Base-by-base conservation (phyloP, 1,284 basidiomycete species). In the Pisolithus thermaeus region DNA sequence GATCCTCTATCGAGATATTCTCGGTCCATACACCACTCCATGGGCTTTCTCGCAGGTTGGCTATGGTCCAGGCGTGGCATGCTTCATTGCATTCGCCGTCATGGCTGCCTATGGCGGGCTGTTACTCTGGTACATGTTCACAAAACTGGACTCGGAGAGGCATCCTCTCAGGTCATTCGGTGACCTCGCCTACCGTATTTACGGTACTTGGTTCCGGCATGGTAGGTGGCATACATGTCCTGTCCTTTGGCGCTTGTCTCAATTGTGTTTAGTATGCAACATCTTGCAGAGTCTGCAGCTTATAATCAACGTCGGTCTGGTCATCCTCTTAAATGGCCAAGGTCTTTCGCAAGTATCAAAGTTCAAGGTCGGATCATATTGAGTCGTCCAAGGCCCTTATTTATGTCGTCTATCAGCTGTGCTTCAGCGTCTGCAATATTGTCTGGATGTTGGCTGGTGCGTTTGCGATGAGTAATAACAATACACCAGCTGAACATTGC, bases 11-110 rank as follows among this genome's bases (percentile, higher is more conserved):
- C 4, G 74, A 49, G 78, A 81, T 57, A 80, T 84, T 40, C 68
- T 84, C 20, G 83, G 83, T 7, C 81, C 83, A 0, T 83, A 81
- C 67, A 80, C 81, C 51, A 77, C 82, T 0, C 81, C 81, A 0
- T 86, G 67, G 53, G 78, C 81, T 2, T 80, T 84, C 51, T 69
- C 76, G 8, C 73, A 76, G 55, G 75, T 83, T 16, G 81, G 81
- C 9, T 79, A 79, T 69, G 78, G 75, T 1, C 79, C 79, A 3
- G 80, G 80, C 56, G 63, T 66, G 23, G 64, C 70, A 7, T 68
- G 68, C 54, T 63, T 70, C 53, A 55, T 69, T 23, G 68, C 50
- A 5, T 68, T 77, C 64, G 77, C 74, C 12, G 37, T 67, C 2
- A 65, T 73, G 55, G 73, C 76, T 1, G 61, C 71, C 42, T 81